A percentile compares a stretch with the other conserved stretches of the same genome.
phyloP scores from a whole-genome alignment of 108 stramenopile genomes.

The Fragilaria radians region DNA sequence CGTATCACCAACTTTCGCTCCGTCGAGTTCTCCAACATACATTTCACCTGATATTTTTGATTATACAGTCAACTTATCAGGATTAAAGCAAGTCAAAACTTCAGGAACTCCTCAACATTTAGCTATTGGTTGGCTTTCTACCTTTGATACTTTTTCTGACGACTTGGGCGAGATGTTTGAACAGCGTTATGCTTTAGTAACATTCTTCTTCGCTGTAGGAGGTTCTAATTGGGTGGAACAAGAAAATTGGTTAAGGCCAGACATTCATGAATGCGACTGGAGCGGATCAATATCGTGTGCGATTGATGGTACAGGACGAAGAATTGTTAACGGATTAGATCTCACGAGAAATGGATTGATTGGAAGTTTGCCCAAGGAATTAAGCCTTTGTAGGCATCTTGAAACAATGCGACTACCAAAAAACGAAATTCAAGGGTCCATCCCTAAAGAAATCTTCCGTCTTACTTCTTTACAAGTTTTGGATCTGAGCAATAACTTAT shows the following conservation, averaged over 20 bases:
- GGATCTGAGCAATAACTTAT: neutral
- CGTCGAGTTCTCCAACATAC: neutral
- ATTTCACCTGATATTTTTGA: neutral
- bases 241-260: conserved; percentile 7
- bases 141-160: neutral
- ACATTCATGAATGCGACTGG: conserved; percentile 24
- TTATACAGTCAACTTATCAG: neutral
- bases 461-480: neutral
- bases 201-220: conserved; percentile 22
- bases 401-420: conserved; percentile 6
- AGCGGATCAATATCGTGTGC: conserved; percentile 5
- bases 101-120: conserved; percentile 13
- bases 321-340: conserved; percentile 2
- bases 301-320: neutral
- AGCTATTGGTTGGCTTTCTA: conserved; percentile 18
- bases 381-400: conserved; percentile 9
- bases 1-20: neutral
- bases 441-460: neutral
- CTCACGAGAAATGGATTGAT: conserved; percentile 10
- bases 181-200: conserved; percentile 21
- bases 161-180: conserved; percentile 12
- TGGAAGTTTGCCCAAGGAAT: conserved; percentile 22
- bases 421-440: neutral
- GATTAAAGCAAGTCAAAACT: neutral
- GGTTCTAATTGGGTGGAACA: conserved; percentile 19